Evolutionary conservation across 257 asterid species (phyloP), one percentile per base, ranked within the genome.

Genomic region (Solanum sitiens): DNA sequence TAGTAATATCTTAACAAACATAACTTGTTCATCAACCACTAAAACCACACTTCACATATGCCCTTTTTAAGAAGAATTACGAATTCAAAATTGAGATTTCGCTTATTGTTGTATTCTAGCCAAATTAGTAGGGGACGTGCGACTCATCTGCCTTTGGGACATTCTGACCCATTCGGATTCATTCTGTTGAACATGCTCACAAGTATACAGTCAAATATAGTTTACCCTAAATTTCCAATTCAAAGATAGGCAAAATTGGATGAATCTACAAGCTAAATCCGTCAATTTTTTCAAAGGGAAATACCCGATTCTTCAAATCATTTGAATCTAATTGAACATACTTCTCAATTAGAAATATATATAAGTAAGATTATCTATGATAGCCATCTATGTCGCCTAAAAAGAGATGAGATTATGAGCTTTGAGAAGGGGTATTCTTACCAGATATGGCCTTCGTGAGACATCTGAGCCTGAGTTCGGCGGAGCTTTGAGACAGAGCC

Each of bases 71-170:
- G 13, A 74, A 39, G 50, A 74, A 37, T 74, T 37, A 74, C 10
- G 32, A 74, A 74, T 21, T 20, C 5, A 74, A 74, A 5, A 20
- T 20, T 37, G 6, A 11, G 21, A 35, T 1, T 37, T 67, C 45
- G 37, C 56, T 1, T 47, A 47, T 35, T 47, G 14, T 83, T 95
- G 98, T 83, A 96, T 95, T 89, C 95, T 92, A 83, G 98, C 98
- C 87, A 96, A 87, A 56, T 94, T 96, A 86, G 94, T 94, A 15
- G 98, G 95, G 14, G 98, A 96, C 98, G 95, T 96, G 86, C 98
- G 96, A 87, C 94, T 94, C 96, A 95, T 96, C 95, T 96, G 98
- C 92, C 95, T 97, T 91, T 96, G 99, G 86, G 99, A 97, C 87
- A 94, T 89, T 93, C 95, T 89, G 76, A 96, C 93, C 93, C 95